Conservation (phyloP, 495 filamentous ascomycete genomes). For the Endocarpon pusillum region DNA sequence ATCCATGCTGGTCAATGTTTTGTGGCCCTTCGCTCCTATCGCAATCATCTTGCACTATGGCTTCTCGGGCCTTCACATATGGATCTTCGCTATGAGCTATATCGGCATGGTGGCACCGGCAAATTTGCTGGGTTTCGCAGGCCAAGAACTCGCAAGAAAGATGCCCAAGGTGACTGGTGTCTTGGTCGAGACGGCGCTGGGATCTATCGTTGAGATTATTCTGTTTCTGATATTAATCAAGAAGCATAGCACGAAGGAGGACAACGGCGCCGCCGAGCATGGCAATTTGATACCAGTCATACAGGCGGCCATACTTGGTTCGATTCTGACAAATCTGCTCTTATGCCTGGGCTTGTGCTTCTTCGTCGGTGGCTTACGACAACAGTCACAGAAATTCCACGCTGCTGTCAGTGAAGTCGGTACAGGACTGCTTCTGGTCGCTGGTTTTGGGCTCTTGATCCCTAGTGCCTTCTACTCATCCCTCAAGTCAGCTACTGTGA, state of each 20-base stretch:
- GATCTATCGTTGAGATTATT: conserved; percentile 65
- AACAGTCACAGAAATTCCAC: conserved; percentile 50
- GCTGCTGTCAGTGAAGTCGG: conserved; percentile 68
- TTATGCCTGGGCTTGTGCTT: conserved; percentile 66
- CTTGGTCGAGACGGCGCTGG: conserved; percentile 58
- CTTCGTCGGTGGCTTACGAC: conserved; percentile 53
- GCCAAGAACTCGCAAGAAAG: conserved; percentile 64
- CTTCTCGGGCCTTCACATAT: conserved; percentile 39
- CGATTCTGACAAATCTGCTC: conserved; percentile 61
- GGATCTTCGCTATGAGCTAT: conserved; percentile 55
- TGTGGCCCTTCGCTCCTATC: conserved; percentile 61
- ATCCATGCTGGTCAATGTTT: conserved; percentile 42
- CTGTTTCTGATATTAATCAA: conserved; percentile 56
- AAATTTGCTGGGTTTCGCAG: conserved; percentile 74
- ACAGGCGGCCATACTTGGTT: conserved; percentile 66
- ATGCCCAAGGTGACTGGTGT: conserved; percentile 63
- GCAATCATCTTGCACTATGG: conserved; percentile 50
- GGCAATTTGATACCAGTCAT: conserved; percentile 51
- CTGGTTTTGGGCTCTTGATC: conserved; percentile 66
- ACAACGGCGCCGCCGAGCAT: too few relatives aligned
- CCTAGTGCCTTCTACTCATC: conserved; percentile 62
- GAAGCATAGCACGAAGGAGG: conserved; percentile 27
- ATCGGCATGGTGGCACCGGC: conserved; percentile 78
- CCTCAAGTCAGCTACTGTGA: conserved; percentile 25
- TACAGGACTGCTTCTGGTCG: conserved; percentile 62